phyloP scores from a whole-genome alignment of 2,329 filamentous ascomycete genomes.

The Neofusicoccum sp. region DNA sequence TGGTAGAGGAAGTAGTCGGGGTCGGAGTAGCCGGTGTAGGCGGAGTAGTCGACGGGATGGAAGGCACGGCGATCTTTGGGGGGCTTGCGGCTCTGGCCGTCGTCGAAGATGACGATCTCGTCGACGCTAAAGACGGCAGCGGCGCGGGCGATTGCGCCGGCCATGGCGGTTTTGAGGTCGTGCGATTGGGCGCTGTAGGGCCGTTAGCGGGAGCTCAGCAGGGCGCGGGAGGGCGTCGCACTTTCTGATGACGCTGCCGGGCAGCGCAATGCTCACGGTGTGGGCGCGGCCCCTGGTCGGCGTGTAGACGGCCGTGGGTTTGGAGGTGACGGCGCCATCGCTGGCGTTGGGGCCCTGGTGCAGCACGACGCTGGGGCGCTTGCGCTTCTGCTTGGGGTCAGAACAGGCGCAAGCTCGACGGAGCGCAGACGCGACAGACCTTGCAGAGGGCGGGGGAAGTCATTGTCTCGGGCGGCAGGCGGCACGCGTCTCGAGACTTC shows the following conservation, averaged over 20 bases:
- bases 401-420: too few species aligned
- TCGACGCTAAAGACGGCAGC: conserved; percentile 83
- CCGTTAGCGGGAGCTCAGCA: conserved; percentile 37
- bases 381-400: conserved; percentile 28
- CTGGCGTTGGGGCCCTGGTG: conserved; percentile 23
- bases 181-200: conserved; percentile 61
- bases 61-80: conserved; percentile 38
- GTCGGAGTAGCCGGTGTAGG: conserved; percentile 45
- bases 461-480: conserved; percentile 4
- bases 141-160: conserved; percentile 77
- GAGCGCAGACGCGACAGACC: not conserved
- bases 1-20: conserved; percentile 80
- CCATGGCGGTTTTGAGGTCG: conserved; percentile 73
- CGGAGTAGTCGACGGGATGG: conserved; percentile 45
- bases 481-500: conserved; percentile 12
- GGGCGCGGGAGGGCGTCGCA: conserved; percentile 40
- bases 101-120: conserved; percentile 81
- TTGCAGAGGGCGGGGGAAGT: conserved; percentile 11
- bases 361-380: conserved; percentile 26
- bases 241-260: conserved; percentile 77
- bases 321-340: conserved; percentile 57
- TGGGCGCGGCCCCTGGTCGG: conserved; percentile 66
- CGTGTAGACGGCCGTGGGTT: conserved; percentile 69
- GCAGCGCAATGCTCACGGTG: conserved; percentile 77
- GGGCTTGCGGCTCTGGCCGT: conserved; percentile 51